Evolutionary conservation across 768 basidiomycete genomes (phyloP), one percentile per base, ranked within the genome.

Genomic region (Lactarius quietus): DNA sequence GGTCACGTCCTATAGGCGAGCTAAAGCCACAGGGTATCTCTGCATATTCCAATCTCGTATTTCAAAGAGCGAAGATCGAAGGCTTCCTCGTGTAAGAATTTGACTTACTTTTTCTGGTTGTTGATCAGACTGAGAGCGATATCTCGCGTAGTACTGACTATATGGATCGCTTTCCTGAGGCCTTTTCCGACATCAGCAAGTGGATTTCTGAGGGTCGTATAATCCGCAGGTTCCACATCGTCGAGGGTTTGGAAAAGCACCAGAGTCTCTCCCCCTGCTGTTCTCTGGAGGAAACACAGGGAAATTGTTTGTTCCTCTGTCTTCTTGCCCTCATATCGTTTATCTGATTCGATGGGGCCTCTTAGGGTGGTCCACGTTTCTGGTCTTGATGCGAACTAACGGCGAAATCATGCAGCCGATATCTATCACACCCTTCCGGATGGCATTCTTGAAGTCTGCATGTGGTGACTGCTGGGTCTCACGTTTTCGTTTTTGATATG

Each of bases 281-380:
- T 95, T 86, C 77, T 82, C 76, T 15, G 92, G 93, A 31, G 87
- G 80, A 3, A 94, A 94, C 72, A 87, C 82, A 0, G 93, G 92
- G 45, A 93, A 95, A 78, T 72, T 94, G 81, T 81, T 67, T 23
- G 79, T 77, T 2, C 10, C 12, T 26, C 14, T n/a, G n/a, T 33
- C 31, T 18, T 31, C 45, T 52, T 14, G 29, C 28, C 1, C 57
- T 53, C 31, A 23, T 26, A 18, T 55, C 17, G 28, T 17, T 58
- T n/a, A 6, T 31, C 64, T 65, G 36, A 65, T 35, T n/a, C 28
- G 7, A 28, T 57, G 26, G 33, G n/a, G 53, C 52, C 14, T 57
- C 64, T 62, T 63, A 88, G 86, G 53, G 81, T 88, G 31, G 81
- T 88, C 17, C 84, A 81, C 63, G 79, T 88, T 23, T 81, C 79